Base-by-base conservation (phyloP, 106 monocot species). In the Amphibolis antarctica region DNA sequence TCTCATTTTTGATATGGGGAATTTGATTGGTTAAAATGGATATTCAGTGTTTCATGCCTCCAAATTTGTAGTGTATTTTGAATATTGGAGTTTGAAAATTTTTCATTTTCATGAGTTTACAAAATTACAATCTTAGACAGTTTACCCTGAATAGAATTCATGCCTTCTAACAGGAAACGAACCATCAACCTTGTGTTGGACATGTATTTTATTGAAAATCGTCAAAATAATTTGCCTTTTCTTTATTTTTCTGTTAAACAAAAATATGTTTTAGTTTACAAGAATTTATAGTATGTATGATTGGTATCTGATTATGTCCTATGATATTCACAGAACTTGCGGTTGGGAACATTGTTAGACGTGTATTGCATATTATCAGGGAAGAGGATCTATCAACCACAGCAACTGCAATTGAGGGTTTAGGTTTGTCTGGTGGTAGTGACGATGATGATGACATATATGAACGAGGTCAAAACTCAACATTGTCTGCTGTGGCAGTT, bases 341-440 rank as follows among this genome's bases (percentile, higher is more conserved):
- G 57, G 89, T 89, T 53, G 94, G 94, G 13, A 98, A 98, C 75
- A 86, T 98, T 53, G 83, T 98, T 15, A 82, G 98, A 55, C 86
- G 98, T 67, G 81, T 91, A 54, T 65, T 98, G 53, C 90, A 98
- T 65, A 91, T 98, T 17, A 91, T 98, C 58, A 80, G 91, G 69
- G 98, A 91, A 72, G 98, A 90, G 69, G 91, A 98, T 74, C 42
- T 90, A 61, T 70, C 96, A 67, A 83, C 82, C 3, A 70, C 85
- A 13, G 64, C 87, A 68, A 74, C 70, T 74, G 76, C 75, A 25
- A 71, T 81, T 18, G 91, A 91, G 51, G 91, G 80, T 23, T 44
- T 98, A 20, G 66, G 63, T 6, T 70, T 86, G 42, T 54, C 85
- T 72, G 81, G 63, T 69, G 79, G 70, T 20, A 96, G 96, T 44